These are phyloP conservation scores for Ophiostoma sp. DNA, from an alignment of 2,329 filamentous ascomycete species.

Conservation along the genomic window DNA sequence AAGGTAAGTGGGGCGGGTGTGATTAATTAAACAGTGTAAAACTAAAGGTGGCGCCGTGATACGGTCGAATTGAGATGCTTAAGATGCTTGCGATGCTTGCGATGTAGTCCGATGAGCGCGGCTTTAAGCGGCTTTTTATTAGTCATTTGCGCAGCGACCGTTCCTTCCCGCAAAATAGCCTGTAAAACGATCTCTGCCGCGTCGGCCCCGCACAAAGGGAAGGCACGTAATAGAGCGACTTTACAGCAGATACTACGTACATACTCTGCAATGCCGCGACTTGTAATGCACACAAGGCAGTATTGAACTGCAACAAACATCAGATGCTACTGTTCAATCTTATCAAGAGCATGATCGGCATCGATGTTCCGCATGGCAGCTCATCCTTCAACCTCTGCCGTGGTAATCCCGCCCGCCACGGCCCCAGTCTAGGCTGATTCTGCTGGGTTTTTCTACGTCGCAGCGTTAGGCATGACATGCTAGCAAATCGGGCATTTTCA, in stretches of 20 bases:
- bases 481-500: neutral
- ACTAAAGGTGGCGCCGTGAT: neutral
- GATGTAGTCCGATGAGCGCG: neutral
- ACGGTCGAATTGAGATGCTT: neutral
- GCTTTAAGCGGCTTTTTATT: slow-evolving; percentile 6
- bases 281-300: too few relatives aligned
- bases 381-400: neutral
- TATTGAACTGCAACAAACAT: neutral
- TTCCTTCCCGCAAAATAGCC: neutral
- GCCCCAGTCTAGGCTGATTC: neutral
- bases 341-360: neutral
- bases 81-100: neutral
- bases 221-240: neutral
- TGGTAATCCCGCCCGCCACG: neutral
- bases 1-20: neutral
- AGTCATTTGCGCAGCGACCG: neutral
- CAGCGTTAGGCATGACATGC: neutral
- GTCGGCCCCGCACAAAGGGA: slow-evolving; percentile 8
- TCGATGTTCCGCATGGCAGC: neutral
- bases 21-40: too few relatives aligned
- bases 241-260: too few relatives aligned
- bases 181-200: neutral
- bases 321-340: neutral
- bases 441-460: slow-evolving; percentile 2
- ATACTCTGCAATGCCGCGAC: too few relatives aligned